Evolutionary conservation across 2,329 filamentous ascomycete species (phyloP).

Genomic region (Botrytis fragariae): DNA sequence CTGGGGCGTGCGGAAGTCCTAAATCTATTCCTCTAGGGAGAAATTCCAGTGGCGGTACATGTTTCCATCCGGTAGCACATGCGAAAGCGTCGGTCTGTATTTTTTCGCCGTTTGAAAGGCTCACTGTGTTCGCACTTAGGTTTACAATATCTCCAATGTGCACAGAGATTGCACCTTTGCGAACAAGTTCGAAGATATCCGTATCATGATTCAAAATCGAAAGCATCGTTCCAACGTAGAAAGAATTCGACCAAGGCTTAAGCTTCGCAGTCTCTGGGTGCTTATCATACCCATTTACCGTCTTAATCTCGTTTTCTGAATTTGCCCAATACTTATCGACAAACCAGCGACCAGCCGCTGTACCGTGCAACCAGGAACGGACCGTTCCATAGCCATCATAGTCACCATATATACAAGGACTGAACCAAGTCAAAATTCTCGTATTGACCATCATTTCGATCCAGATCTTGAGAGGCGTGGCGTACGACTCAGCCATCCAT

Average conservation of each 20-base stretch:
- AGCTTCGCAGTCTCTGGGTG: constrained; percentile 54
- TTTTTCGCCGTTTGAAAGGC: constrained; percentile 49
- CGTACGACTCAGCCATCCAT: constrained; percentile 58
- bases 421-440: constrained; percentile 70
- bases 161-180: constrained; percentile 50
- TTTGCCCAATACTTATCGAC: constrained; percentile 58
- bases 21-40: constrained; percentile 47
- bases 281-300: constrained; percentile 51
- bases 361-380: constrained; percentile 56
- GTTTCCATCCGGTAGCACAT: constrained; percentile 59
- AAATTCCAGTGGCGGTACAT: constrained; percentile 52
- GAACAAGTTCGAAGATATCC: constrained; percentile 56
- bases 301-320: constrained; percentile 54
- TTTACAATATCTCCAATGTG: constrained; percentile 51
- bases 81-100: constrained; percentile 52
- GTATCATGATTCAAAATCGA: constrained; percentile 60
- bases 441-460: constrained; percentile 66
- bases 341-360: constrained; percentile 53
- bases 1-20: constrained; percentile 49
- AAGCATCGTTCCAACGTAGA: constrained; percentile 54
- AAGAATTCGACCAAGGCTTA: constrained; percentile 50
- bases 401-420: constrained; percentile 69
- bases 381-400: constrained; percentile 57
- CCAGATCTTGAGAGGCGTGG: constrained; percentile 66
- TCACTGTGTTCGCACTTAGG: constrained; percentile 47